A percentile compares a stretch with the other conserved stretches of the same genome.
These are phyloP conservation scores for Peronosclerospora sorghi DNA, from an alignment of 352 stramenopile genomes.

Conservation along the genomic window DNA sequence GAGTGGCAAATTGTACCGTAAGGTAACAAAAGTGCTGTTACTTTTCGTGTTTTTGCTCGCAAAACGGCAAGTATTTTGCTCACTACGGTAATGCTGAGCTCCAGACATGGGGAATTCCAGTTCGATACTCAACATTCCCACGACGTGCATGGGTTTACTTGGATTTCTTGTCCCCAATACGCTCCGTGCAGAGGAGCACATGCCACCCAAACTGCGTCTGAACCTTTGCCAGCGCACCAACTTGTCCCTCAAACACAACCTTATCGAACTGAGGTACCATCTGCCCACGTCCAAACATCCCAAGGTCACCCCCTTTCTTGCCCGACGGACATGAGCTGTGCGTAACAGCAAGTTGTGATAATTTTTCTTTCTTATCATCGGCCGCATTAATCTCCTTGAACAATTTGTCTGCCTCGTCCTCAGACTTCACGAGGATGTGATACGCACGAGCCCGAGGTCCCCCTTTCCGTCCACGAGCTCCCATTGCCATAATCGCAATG, in stretches of 20 bases:
- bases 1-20: too few species aligned
- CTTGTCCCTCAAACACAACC: constrained; percentile 43
- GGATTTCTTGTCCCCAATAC: constrained; percentile 36
- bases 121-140: too few species aligned
- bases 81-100: too few species aligned
- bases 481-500: constrained; percentile 38
- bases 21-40: too few species aligned
- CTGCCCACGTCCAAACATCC: constrained; percentile 54
- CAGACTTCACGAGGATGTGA: constrained; percentile 54
- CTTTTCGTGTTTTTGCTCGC: too few species aligned
- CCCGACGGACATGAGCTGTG: constrained; percentile 52
- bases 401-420: constrained; percentile 38
- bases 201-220: constrained; percentile 72
- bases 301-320: constrained; percentile 49
- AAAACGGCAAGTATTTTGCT: too few species aligned
- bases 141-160: constrained; percentile 9
- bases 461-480: constrained; percentile 15
- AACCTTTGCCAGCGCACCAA: constrained; percentile 48
- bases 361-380: constrained; percentile 37
- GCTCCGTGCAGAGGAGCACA: constrained; percentile 58
- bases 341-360: constrained; percentile 38
- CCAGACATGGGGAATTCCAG: too few species aligned
- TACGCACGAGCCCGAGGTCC: constrained; percentile 33
- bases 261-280: constrained; percentile 75
- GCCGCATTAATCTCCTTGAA: constrained; percentile 45